These are phyloP conservation scores for Arctostaphylos glauca DNA, from an alignment of 148 eudicot species.

Conservation along the genomic window DNA sequence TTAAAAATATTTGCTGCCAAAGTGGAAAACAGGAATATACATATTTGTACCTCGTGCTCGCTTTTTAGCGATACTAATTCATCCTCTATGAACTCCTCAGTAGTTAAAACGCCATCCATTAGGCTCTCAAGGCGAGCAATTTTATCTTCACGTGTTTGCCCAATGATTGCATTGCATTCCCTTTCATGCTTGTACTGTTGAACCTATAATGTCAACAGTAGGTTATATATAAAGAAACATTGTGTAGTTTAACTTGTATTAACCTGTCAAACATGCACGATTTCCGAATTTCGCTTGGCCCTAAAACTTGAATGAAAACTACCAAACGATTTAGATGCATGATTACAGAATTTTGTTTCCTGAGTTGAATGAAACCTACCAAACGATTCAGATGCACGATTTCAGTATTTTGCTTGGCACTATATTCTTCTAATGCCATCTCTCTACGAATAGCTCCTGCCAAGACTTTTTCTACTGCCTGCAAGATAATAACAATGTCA, in stretches of 20 bases:
- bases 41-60: constrained; percentile 67
- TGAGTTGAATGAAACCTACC: constrained; percentile 41
- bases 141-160: constrained; percentile 89
- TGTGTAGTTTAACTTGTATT: background rate
- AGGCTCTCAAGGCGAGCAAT: constrained; percentile 87
- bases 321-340: background rate
- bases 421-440: constrained; percentile 91
- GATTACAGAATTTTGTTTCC: background rate
- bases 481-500: constrained; percentile 24
- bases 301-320: background rate
- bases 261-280: no score
- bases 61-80: constrained; percentile 63
- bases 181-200: constrained; percentile 98
- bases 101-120: constrained; percentile 89
- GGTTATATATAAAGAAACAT: constrained; percentile 13
- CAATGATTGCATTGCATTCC: constrained; percentile 87
- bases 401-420: constrained; percentile 76
- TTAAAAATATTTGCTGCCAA: background rate
- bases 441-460: constrained; percentile 97
- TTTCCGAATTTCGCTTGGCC: no score
- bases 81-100: constrained; percentile 83
- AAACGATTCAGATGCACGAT: constrained; percentile 81
- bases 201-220: constrained; percentile 47
- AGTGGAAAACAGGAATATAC: background rate
- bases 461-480: constrained; percentile 96